Conservation (phyloP, 495 filamentous ascomycete genomes). For the Neurospora sp. region DNA sequence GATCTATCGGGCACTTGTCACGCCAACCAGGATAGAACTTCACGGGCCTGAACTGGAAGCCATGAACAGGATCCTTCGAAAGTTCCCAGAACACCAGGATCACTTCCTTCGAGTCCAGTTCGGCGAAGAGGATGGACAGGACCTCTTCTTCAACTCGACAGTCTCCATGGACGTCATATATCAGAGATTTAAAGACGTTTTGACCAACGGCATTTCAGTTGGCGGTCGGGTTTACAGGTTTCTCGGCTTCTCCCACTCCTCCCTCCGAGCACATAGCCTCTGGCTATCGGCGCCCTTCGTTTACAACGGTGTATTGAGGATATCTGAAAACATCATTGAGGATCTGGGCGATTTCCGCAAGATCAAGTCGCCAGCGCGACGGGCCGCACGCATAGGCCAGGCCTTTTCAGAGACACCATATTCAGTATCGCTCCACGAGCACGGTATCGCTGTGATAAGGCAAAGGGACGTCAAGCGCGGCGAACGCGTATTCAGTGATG, state of each 20-base stretch:
- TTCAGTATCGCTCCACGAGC: constrained; percentile 29
- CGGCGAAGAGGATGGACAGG: constrained; percentile 60
- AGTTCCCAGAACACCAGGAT: constrained; percentile 51
- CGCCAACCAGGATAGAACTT: constrained; percentile 57
- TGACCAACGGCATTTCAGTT: constrained; percentile 48
- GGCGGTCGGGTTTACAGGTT: constrained; percentile 56
- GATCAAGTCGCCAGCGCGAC: constrained; percentile 59
- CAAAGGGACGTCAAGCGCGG: constrained; percentile 35
- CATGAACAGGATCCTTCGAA: constrained; percentile 65
- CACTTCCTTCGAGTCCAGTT: constrained; percentile 60
- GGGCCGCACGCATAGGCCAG: constrained; percentile 75
- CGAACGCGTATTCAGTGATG: constrained; percentile 63
- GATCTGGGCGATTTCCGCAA: constrained; percentile 54
- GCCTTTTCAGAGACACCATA: constrained; percentile 70
- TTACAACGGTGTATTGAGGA: constrained; percentile 27
- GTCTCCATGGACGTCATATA: constrained; percentile 46
- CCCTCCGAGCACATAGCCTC: constrained; percentile 53
- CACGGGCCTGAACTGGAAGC: constrained; percentile 60
- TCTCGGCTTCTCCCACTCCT: constrained; percentile 75
- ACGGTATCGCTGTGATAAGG: constrained; percentile 17
- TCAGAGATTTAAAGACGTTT: constrained; percentile 47
- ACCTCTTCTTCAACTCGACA: constrained; percentile 45
- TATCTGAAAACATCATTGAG: constrained; percentile 43
- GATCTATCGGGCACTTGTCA: constrained; percentile 54
- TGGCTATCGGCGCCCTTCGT: constrained; percentile 70